phyloP scores from a whole-genome alignment of 306 rosid species.

The Rubus parviflorus region DNA sequence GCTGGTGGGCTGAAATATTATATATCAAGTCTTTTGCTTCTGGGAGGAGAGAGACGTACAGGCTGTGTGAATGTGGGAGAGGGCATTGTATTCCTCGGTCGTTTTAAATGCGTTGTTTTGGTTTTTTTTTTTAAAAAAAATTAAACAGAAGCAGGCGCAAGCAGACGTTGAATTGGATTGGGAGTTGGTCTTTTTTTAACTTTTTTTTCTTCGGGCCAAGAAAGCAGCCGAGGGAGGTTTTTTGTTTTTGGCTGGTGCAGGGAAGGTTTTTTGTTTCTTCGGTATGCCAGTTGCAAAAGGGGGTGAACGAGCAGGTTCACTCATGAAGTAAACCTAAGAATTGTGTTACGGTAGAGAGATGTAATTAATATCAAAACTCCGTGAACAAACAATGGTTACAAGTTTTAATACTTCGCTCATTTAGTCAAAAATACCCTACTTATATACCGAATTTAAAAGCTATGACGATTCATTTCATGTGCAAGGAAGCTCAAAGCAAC shows the following conservation, averaged over 20 bases:
- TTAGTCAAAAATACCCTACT: too few species aligned
- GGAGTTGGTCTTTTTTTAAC: background rate
- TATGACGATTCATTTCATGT: too few species aligned
- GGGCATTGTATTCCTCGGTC: too few species aligned
- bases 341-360: too few species aligned
- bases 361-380: too few species aligned
- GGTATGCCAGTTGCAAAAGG: too few species aligned
- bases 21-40: background rate
- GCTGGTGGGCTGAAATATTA: background rate
- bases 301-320: too few species aligned
- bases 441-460: too few species aligned
- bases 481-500: too few species aligned
- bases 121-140: background rate
- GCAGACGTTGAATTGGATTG: background rate
- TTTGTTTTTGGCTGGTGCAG: constrained; percentile 2
- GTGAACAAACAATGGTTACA: too few species aligned
- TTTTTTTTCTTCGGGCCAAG: background rate
- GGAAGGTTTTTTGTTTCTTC: background rate
- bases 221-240: background rate
- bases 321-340: too few species aligned
- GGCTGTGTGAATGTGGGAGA: background rate
- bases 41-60: background rate
- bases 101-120: background rate
- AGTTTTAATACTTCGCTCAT: too few species aligned
- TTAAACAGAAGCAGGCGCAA: background rate